Evolutionary conservation across 805 yeast species (phyloP), one percentile per base, ranked within the genome.

Genomic region (Metschnikowia cerradonensis): DNA sequence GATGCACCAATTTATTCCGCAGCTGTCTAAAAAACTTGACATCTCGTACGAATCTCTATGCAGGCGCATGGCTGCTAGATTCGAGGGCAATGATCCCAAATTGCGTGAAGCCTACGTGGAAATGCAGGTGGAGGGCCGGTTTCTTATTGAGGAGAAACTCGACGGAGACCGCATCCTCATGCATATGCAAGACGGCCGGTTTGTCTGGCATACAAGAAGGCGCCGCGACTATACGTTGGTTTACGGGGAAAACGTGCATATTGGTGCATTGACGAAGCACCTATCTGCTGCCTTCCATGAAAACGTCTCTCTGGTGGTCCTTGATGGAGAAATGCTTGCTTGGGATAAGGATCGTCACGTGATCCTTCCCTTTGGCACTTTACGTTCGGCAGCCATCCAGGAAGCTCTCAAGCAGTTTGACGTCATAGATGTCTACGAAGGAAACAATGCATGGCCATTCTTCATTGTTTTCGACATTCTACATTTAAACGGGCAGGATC

Each of bases 241-340:
- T 11, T 91, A 88, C 61, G 96, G 96, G 1, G 68, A 67, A 13
- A 71, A 75, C 43, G 63, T 62, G 19, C 67, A 71, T 22, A 62
- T 65, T 4, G 90, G 88, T 0, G 71, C 84, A 2, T 68, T 87
- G 10, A 76, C 90, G 0, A 77, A 75, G 41, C 72, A 79, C 57
- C 60, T 87, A 35, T 56, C 63, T 1, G 62, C 73, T 5, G 70
- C 76, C 2, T 73, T 78, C 52, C 64, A 73, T 7, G 67, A 66
- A 4, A 67, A 60, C 33, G 68, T 80, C 4, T 63, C 64, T 6
- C 64, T 67, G 56, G 55, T 72, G 20, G 75, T 86, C 5, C 61
- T 92, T 4, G 99, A 92, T 68, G 97, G 98, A 0, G 99, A 92
- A 66, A 88, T 92, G 92, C 83, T 92, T 1, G 89, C 95, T 0